A percentile compares a stretch with the other conserved stretches of the same genome.
These are phyloP conservation scores for Podospora anserina DNA, from an alignment of 495 filamentous ascomycete genomes.

Conservation along the genomic window DNA sequence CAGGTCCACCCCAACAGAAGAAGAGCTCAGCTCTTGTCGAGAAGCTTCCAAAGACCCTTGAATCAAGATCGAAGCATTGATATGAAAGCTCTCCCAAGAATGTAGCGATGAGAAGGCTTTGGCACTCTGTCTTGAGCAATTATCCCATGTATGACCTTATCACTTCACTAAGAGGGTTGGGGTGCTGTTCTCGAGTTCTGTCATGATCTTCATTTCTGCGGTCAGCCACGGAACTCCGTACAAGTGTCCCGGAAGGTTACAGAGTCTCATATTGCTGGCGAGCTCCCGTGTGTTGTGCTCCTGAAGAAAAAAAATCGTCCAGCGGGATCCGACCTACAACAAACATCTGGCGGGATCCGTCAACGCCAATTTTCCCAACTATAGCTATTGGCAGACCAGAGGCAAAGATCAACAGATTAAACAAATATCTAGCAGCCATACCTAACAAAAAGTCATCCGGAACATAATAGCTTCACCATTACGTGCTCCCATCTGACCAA, in stretches of 20 bases:
- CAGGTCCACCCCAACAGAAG: background rate
- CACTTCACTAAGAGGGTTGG: background rate
- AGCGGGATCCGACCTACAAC: background rate
- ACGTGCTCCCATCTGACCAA: no score
- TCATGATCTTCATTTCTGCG: background rate
- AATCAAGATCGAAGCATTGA: background rate
- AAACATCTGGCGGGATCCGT: background rate
- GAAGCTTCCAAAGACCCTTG: constrained; percentile 3
- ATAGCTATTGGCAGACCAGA: no score
- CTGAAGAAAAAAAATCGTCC: constrained; percentile 10
- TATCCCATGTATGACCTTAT: background rate
- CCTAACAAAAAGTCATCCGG: no score
- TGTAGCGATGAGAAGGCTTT: background rate
- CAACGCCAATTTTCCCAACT: background rate
- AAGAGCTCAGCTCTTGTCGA: background rate
- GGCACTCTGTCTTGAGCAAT: background rate
- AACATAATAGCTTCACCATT: no score
- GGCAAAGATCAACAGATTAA: no score
- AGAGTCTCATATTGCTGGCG: background rate
- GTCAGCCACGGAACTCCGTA: background rate
- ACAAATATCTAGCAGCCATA: no score
- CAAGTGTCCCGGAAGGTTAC: background rate
- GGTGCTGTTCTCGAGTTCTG: background rate
- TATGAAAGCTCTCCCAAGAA: background rate
- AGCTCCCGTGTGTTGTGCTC: background rate